Evolutionary conservation across 306 rosid species (phyloP), one percentile per base, ranked within the genome.

Genomic region (Sphenostylis stenocarpa): DNA sequence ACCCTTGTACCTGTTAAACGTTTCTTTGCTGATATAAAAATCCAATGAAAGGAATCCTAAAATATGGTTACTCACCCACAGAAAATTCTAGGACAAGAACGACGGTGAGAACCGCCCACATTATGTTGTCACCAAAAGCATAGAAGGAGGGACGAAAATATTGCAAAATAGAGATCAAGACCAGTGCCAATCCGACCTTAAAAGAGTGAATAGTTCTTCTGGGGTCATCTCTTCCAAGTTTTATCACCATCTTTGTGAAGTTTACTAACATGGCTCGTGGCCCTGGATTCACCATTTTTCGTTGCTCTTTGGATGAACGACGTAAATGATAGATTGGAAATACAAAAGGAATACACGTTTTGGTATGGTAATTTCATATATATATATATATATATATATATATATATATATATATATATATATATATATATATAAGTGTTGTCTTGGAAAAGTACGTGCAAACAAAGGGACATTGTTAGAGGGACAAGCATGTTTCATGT

Each of bases 51-150:
- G 12, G 1, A 58, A n/a, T 6, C 7, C 17, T 28, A 57, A 29
- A 24, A 12, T 2, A 14, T 28, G 12, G 21, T 14, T 26, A 49
- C 87, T 67, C 67, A 89, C 97, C 97, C 2, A 92, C 97, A 26
- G 91, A 83, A 86, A 88, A 86, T 79, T 92, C 97, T 7, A 88
- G 77, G 72, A 90, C 94, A 29, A 92, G 80, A 60, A 88, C 87
- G 3, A 92, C 92, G 38, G 97, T 92, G 66, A 92, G 49, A 38
- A 92, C 82, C 0, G 96, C 97, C 96, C 97, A 90, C 53, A 86
- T 83, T 14, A 87, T 81, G 24, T 89, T 82, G 36, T 78, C 87
- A 66, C 91, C 93, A 83, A 92, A 88, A 78, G 62, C 88, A 78
- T 84, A 57, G 67, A 83, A 91, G 28, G 88, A 75, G 26, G 93